These are phyloP conservation scores for Plasmodium falciparum DNA, from an alignment of 169 alveolate genomes.

Conservation along the genomic window DNA sequence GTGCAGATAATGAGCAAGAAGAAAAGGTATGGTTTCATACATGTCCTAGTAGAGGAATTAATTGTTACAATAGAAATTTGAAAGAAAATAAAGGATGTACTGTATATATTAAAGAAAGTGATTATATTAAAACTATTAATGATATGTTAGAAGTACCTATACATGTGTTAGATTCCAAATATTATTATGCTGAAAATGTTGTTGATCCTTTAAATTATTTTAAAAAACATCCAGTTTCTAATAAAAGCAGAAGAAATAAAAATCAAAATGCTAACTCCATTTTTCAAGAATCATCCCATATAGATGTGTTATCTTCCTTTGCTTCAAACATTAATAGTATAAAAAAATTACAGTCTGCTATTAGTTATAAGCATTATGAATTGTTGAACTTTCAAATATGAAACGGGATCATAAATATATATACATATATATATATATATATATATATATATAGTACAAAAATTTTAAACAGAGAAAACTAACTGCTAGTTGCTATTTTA, in stretches of 20 bases:
- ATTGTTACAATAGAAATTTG: constrained; percentile 75
- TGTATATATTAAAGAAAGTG: constrained; percentile 68
- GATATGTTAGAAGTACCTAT: constrained; percentile 67
- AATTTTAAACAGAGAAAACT: no score
- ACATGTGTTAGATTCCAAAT: constrained; percentile 56
- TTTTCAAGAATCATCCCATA: constrained; percentile 24
- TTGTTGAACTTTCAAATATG: constrained; percentile 27
- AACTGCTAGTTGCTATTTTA: no score
- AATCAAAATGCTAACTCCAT: constrained; percentile 41
- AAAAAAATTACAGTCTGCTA: constrained; percentile 40
- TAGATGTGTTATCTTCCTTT: constrained; percentile 8
- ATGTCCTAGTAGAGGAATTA: constrained; percentile 59
- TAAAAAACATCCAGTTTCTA: constrained; percentile 23
- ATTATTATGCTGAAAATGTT: constrained; percentile 57
- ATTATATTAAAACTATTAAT: constrained; percentile 61
- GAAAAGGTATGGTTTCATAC: constrained; percentile 82
- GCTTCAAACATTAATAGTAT: constrained; percentile 22
- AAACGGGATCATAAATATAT: constrained; percentile 1
- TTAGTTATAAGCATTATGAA: constrained; percentile 45
- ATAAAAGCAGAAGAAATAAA: constrained; percentile 48
- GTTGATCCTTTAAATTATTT: constrained; percentile 69
- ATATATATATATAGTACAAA: neutral
- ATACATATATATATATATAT: no score
- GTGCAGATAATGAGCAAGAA: constrained; percentile 55
- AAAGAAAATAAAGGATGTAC: constrained; percentile 80